Evolutionary conservation across 345 rosid species (phyloP).

Genomic region (Streptanthus diversifolius): DNA sequence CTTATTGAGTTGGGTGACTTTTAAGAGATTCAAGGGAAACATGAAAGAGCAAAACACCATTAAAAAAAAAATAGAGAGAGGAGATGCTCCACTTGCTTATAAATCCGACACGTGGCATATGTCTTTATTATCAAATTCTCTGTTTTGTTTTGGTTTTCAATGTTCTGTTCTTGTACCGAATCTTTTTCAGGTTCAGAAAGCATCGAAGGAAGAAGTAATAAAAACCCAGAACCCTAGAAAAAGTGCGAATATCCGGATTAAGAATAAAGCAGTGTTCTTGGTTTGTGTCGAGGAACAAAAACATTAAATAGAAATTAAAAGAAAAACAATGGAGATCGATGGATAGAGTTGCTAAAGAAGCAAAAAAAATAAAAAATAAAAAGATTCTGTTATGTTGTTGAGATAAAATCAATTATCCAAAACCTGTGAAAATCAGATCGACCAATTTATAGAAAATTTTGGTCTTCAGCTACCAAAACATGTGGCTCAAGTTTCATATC

Average conservation of each 20-base stretch:
- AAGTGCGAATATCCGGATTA: slow-evolving; percentile 28
- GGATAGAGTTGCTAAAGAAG: slow-evolving; percentile 1
- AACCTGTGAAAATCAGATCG: not conserved
- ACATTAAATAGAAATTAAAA: not conserved
- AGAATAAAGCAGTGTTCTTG: slow-evolving; percentile 31
- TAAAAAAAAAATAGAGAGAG: not conserved
- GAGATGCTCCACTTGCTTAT: slow-evolving; percentile 24
- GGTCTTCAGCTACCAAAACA: not conserved
- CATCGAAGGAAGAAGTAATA: slow-evolving; percentile 37
- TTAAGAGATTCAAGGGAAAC: slow-evolving; percentile 10
- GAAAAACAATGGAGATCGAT: not conserved
- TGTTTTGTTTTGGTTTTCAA: not conserved
- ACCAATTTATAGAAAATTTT: slow-evolving; percentile 5
- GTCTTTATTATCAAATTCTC: slow-evolving; percentile 22
- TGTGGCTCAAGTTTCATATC: not conserved
- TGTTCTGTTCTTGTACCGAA: slow-evolving; percentile 12
- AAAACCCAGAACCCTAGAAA: slow-evolving; percentile 38
- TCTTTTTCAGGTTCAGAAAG: slow-evolving; percentile 35
- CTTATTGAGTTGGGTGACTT: slow-evolving; percentile 21
- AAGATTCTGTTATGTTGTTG: slow-evolving; percentile 1
- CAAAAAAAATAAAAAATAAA: not conserved
- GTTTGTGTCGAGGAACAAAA: slow-evolving; percentile 26
- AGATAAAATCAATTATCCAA: slow-evolving; percentile 7
- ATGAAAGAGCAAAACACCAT: slow-evolving; percentile 9
- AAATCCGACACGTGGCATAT: slow-evolving; percentile 26